These are phyloP conservation scores for Noccaea caerulescens DNA, from an alignment of 345 rosid species.

Conservation along the genomic window DNA sequence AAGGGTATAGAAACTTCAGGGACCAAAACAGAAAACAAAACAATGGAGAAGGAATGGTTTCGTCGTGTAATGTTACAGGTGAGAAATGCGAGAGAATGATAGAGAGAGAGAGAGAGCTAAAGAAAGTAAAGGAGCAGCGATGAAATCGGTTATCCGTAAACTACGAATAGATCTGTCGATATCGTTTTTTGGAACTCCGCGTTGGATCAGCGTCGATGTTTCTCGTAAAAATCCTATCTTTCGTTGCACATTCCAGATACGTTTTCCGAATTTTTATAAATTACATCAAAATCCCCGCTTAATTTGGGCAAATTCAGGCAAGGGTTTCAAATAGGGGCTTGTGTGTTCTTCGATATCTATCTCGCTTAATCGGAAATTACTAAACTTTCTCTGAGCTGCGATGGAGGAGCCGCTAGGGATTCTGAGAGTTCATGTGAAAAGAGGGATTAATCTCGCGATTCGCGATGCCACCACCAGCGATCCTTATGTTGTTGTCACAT, in stretches of 20 bases:
- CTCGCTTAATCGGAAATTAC: background rate
- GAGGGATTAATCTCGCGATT: constrained; percentile 55
- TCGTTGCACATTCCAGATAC: background rate
- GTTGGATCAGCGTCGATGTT: constrained; percentile 18
- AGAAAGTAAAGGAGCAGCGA: constrained; percentile 43
- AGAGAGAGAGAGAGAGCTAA: constrained; percentile 13
- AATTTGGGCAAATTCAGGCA: constrained; percentile 35
- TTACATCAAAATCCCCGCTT: constrained; percentile 13
- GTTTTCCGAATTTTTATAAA: constrained; percentile 20
- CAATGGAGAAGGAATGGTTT: background rate
- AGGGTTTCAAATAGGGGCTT: constrained; percentile 16
- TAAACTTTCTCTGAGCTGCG: constrained; percentile 8
- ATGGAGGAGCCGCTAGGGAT: constrained; percentile 58
- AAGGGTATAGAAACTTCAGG: background rate
- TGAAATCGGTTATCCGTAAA: constrained; percentile 35
- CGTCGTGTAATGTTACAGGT: background rate
- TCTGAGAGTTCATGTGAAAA: constrained; percentile 50
- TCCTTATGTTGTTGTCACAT: constrained; percentile 58
- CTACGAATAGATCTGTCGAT: constrained; percentile 7
- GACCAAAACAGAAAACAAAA: background rate
- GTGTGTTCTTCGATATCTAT: constrained; percentile 18
- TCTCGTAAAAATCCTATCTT: background rate
- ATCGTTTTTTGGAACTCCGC: constrained; percentile 31
- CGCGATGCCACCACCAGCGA: constrained; percentile 56
- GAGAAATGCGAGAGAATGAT: constrained; percentile 4